phyloP scores from a whole-genome alignment of 2,329 filamentous ascomycete species.

The Sclerotinia trifoliorum region DNA sequence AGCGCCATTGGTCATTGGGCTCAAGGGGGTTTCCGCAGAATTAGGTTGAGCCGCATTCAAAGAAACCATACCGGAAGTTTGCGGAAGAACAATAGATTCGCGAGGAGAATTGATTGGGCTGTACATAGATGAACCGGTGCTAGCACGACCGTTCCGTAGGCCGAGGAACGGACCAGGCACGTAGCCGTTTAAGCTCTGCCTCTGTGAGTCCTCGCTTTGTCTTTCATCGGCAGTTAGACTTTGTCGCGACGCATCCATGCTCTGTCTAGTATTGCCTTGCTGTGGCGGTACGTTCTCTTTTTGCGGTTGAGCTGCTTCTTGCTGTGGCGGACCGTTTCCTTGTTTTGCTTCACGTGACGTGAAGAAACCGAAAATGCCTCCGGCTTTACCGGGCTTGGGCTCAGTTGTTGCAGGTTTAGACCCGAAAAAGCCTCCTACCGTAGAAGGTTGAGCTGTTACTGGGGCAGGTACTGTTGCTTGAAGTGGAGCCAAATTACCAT shows the following conservation, averaged over 20 bases:
- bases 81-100: slow-evolving; percentile 45
- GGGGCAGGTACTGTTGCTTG: slow-evolving; percentile 50
- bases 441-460: background rate
- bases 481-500: slow-evolving; percentile 64
- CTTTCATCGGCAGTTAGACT: background rate
- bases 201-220: slow-evolving; percentile 1
- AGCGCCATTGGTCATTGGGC: slow-evolving; percentile 13
- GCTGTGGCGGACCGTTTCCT: slow-evolving; percentile 25
- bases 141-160: slow-evolving; percentile 55
- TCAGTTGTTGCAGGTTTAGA: slow-evolving; percentile 3
- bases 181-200: slow-evolving; percentile 14
- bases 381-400: background rate
- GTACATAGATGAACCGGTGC: slow-evolving; percentile 70
- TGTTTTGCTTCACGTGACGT: slow-evolving; percentile 49
- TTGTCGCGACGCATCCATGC: slow-evolving; percentile 1
- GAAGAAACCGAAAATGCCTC: slow-evolving; percentile 56
- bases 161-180: slow-evolving; percentile 55
- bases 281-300: background rate
- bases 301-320: background rate
- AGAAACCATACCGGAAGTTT: background rate
- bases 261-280: background rate
- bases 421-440: background rate
- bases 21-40: background rate
- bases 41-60: background rate
- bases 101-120: slow-evolving; percentile 70